Conservation (phyloP, 352 stramenopile species). For the Pythium scleroteichum region DNA sequence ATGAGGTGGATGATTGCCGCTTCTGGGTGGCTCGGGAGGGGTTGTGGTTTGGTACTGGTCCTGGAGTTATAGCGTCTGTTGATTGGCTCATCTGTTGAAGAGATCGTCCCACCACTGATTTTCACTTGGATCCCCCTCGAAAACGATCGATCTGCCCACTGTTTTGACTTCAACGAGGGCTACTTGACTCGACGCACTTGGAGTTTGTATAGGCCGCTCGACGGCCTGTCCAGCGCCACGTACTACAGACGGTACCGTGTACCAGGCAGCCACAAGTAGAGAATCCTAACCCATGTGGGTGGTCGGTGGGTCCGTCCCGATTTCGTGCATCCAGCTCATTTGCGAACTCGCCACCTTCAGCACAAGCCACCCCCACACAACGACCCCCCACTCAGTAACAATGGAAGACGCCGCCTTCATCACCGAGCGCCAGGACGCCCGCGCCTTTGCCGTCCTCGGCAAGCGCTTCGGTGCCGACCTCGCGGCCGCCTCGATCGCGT, state of each 20-base stretch:
- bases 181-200: constrained; percentile 11
- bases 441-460: constrained; percentile 11
- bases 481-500: constrained; percentile 30
- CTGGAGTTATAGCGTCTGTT: constrained; percentile 1
- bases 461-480: constrained; percentile 31
- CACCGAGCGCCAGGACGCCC: constrained; percentile 16
- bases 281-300: constrained; percentile 10
- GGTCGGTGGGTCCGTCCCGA: background rate
- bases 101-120: constrained; percentile 20
- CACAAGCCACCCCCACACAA: constrained; percentile 9
- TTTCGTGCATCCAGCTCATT: constrained; percentile 18
- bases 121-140: constrained; percentile 26
- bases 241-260: constrained; percentile 10
- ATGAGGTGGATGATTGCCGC: constrained; percentile 2
- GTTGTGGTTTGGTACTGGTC: constrained; percentile 18
- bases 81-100: constrained; percentile 5
- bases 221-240: constrained; percentile 1
- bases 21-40: constrained; percentile 1
- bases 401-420: constrained; percentile 27
- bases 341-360: constrained; percentile 22
- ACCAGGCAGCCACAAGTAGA: constrained; percentile 10
- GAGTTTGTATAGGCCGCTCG: constrained; percentile 8
- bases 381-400: constrained; percentile 7
- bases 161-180: constrained; percentile 20
- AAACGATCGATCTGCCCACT: constrained; percentile 19